A percentile compares a stretch with the other conserved stretches of the same genome.
Evolutionary conservation across 257 asterid species (phyloP).

Genomic region (Buddleja alternifolia): DNA sequence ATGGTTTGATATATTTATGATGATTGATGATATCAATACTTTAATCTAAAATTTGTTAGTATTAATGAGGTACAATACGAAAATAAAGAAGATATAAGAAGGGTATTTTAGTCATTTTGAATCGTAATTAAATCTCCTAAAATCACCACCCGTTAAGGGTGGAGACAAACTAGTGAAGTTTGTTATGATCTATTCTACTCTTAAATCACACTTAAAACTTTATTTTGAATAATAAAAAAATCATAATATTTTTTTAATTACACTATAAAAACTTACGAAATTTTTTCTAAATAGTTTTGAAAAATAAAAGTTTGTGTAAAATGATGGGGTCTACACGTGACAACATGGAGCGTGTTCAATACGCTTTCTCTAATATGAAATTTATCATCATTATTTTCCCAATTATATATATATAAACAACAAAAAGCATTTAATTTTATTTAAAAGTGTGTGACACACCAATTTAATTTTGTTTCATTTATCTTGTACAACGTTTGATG

Average conservation of each 20-base stretch:
- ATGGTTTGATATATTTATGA: no score
- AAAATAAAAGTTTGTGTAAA: constrained; percentile 3
- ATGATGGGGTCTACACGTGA: constrained; percentile 32
- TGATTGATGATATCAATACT: not conserved
- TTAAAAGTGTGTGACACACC: not conserved
- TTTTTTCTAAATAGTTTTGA: not conserved
- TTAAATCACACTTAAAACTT: not conserved
- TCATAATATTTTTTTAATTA: not conserved
- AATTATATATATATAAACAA: not conserved
- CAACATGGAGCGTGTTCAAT: constrained; percentile 23
- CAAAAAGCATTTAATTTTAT: not conserved
- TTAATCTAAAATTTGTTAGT: constrained; percentile 2
- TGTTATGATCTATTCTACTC: constrained; percentile 18
- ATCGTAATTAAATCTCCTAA: constrained; percentile 1
- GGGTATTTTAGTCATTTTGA: constrained; percentile 4
- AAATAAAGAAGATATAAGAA: not conserved
- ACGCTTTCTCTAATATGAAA: constrained; percentile 21
- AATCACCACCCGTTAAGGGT: constrained; percentile 8
- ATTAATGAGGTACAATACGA: not conserved
- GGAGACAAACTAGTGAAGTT: constrained; percentile 22
- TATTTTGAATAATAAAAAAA: no score
- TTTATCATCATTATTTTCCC: constrained; percentile 19
- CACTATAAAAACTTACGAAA: not conserved
- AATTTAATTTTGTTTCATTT: constrained; percentile 19
- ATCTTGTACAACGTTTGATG: constrained; percentile 37